Percentiles rank a stretch among this genome's conserved stretches.
phyloP scores from a whole-genome alignment of 164 flowering plant species.

The Annona squamosa region DNA sequence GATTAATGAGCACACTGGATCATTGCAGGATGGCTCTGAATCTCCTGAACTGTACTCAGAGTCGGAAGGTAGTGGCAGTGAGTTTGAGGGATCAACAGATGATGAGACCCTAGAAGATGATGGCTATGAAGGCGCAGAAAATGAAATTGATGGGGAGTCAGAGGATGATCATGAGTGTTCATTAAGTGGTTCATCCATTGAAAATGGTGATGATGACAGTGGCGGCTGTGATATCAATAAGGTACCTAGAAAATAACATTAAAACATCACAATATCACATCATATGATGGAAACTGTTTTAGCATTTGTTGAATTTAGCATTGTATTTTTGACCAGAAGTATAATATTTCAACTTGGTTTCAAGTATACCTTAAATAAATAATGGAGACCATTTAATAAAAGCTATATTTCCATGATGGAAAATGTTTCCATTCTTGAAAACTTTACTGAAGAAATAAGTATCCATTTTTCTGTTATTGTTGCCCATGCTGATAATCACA shows the following conservation, averaged over 20 bases:
- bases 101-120: conserved; percentile 56
- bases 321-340: no score
- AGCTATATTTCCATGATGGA: no score
- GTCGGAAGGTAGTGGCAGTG: conserved; percentile 72
- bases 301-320: no score
- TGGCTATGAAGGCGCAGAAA: conserved; percentile 27
- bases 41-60: conserved; percentile 61
- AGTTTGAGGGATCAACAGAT: conserved; percentile 62
- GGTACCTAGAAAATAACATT: conserved; percentile 21
- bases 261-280: no score
- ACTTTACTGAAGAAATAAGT: no score
- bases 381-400: no score
- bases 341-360: no score
- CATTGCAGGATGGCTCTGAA: conserved; percentile 50
- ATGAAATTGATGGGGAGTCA: conserved; percentile 34
- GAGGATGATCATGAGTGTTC: conserved; percentile 50
- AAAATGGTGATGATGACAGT: conserved; percentile 29
- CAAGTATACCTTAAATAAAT: no score
- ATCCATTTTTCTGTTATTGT: no score
- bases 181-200: conserved; percentile 29
- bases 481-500: no score
- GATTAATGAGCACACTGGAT: conserved; percentile 14
- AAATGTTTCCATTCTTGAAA: no score
- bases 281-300: no score
- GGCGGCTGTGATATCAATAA: conserved; percentile 31